phyloP scores from a whole-genome alignment of 371 early-diverging fungal species.

The Zychaea mexicana region DNA sequence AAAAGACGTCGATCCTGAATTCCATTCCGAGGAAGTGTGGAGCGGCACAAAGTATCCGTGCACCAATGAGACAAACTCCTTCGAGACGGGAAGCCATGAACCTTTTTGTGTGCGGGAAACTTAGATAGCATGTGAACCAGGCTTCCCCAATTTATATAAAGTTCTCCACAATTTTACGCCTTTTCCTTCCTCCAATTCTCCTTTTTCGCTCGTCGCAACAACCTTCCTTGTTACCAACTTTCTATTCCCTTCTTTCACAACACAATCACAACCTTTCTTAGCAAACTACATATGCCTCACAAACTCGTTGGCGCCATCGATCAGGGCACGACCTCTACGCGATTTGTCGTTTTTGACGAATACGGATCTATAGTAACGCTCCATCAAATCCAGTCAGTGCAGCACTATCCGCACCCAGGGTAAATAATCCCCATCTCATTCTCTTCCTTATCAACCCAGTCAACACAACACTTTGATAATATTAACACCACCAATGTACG shows the following conservation, averaged over 20 bases:
- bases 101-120: background rate
- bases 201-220: conserved; percentile 10
- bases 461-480: too few species aligned
- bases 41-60: background rate
- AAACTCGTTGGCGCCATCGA: conserved; percentile 86
- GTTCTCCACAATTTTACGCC: conserved; percentile 5
- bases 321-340: conserved; percentile 91
- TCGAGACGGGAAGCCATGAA: background rate
- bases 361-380: conserved; percentile 69
- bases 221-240: background rate
- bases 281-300: conserved; percentile 4
- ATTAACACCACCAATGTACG: too few species aligned
- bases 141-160: background rate
- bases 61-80: conserved; percentile 6
- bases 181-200: conserved; percentile 4
- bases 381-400: conserved; percentile 82
- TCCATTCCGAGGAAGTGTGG: conserved; percentile 10
- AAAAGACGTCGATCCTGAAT: background rate
- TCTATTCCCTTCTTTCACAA: background rate
- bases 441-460: background rate
- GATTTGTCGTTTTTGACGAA: conserved; percentile 89
- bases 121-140: conserved; percentile 18
- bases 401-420: conserved; percentile 80
- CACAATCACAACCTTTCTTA: background rate
- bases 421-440: conserved; percentile 34